Evolutionary conservation across 2,329 filamentous ascomycete species (phyloP), one percentile per base, ranked within the genome.

Genomic region (Sordariomycetes sp.): DNA sequence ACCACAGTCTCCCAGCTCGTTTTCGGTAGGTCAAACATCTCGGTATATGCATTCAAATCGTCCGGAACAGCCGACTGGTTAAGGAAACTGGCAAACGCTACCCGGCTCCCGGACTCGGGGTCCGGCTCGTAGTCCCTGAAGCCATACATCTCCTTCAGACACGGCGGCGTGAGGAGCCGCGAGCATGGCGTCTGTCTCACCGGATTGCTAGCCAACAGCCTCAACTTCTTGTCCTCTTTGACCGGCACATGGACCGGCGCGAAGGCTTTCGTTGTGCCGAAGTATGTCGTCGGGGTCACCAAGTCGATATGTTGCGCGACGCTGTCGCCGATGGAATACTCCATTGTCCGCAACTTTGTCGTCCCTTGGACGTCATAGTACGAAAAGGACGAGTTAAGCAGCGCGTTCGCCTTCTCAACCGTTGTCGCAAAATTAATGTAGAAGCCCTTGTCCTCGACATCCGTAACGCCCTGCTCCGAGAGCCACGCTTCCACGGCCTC

Each of bases 51-150:
- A 20, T 69, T 68, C 24, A 78, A 65, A 60, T 81, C 78, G 3
- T 63, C 63, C 61, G 74, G 74, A 32, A 70, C 68, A 28, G 78
- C 76, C 13, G 72, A 75, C 62, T 80, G 62, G 62, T 78, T 76
- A 20, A 80, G 65, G 65, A 80, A 81, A 57, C 71, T 75, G 39
- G 72, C 73, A 61, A 81, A 80, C 20, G 70, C 76, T 15, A 78
- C 68, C 22, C 70, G 70, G 63, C 74, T 78, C 2, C 77, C 76
- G 15, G 70, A 70, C 10, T 67, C 67, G 10, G 69, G 64, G 34
- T 73, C 67, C 12, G 74, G 68, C 39, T 68, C 70, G 65, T 80
- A 79, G 60, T 69, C 64, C 53, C 70, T 70, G 57, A 76, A 69
- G 60, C 75, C 75, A 69, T 80, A 80, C 39, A 77, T 66, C 60